A percentile compares a stretch with the other conserved stretches of the same genome.
Evolutionary conservation across 1,284 basidiomycete genomes (phyloP).

Genomic region (Boletus semigastroideus): DNA sequence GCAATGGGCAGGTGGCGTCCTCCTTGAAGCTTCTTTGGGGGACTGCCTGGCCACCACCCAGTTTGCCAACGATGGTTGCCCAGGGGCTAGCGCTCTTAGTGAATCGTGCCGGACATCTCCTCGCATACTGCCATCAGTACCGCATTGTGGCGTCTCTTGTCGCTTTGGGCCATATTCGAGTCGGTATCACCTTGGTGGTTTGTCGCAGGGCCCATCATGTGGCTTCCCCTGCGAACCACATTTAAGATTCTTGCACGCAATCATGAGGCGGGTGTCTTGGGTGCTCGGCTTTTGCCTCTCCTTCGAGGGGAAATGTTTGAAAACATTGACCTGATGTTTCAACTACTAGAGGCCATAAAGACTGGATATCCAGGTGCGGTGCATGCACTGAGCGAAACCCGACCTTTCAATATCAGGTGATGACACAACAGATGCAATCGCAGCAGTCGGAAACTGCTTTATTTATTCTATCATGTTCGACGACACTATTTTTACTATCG

Average conservation of each 20-base stretch:
- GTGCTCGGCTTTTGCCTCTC: constrained; percentile 20
- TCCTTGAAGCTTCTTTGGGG: too few relatives aligned
- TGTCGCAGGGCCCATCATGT: neutral
- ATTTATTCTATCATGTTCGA: constrained; percentile 24
- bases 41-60: neutral
- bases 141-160: constrained; percentile 6
- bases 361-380: constrained; percentile 27
- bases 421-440: constrained; percentile 13
- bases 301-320: constrained; percentile 19
- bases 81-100: constrained; percentile 13
- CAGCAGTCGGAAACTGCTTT: constrained; percentile 15
- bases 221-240: constrained; percentile 12
- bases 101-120: neutral
- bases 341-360: constrained; percentile 12
- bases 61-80: neutral
- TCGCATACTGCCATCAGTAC: constrained; percentile 1
- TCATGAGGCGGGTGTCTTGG: constrained; percentile 23
- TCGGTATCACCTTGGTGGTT: constrained; percentile 16
- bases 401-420: constrained; percentile 11
- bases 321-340: constrained; percentile 25
- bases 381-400: neutral
- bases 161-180: constrained; percentile 3
- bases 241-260: constrained; percentile 8
- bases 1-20: too few relatives aligned
- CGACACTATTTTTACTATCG: constrained; percentile 24